Evolutionary conservation across 1,284 basidiomycete species (phyloP).

Genomic region (Cutaneotrichosporon spelunceum): DNA sequence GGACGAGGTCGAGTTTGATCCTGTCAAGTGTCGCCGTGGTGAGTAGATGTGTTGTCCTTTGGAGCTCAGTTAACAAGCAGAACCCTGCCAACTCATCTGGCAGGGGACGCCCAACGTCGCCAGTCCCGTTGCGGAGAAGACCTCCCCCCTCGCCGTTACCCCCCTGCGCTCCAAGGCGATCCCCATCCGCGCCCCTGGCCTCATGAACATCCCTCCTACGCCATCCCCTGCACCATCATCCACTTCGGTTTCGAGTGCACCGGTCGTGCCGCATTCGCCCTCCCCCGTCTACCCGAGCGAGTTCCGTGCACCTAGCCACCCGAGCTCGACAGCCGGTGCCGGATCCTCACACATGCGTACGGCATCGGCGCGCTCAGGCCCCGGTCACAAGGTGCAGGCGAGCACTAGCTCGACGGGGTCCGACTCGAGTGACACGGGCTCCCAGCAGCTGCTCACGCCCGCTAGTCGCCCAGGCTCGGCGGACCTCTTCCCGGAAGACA

Average conservation of each 20-base stretch:
- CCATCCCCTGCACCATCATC: conserved; percentile 26
- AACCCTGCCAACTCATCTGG: conserved; percentile 42
- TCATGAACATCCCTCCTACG: conserved; percentile 44
- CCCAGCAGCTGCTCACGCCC: conserved; percentile 42
- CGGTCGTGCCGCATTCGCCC: conserved; percentile 10
- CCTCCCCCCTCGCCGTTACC: conserved; percentile 27
- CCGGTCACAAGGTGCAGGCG: conserved; percentile 22
- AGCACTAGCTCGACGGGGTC: conserved; percentile 34
- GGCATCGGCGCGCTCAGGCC: conserved; percentile 6
- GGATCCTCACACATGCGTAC: conserved; percentile 10
- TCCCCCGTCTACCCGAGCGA: conserved; percentile 25
- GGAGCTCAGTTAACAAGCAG: conserved; percentile 20
- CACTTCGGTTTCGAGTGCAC: conserved; percentile 1
- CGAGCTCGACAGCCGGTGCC: background rate
- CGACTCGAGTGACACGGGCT: conserved; percentile 36
- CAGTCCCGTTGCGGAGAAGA: background rate
- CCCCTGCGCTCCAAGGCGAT: conserved; percentile 44
- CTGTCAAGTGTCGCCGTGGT: conserved; percentile 37
- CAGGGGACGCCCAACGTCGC: conserved; percentile 31
- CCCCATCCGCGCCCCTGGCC: conserved; percentile 46
- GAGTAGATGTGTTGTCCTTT: conserved; percentile 20
- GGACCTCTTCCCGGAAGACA: conserved; percentile 32
- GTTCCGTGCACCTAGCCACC: background rate
- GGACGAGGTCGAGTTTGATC: conserved; percentile 48
- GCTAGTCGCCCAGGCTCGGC: conserved; percentile 41